Evolutionary conservation across 2,329 filamentous ascomycete genomes (phyloP).

Genomic region (Alternaria arborescens): DNA sequence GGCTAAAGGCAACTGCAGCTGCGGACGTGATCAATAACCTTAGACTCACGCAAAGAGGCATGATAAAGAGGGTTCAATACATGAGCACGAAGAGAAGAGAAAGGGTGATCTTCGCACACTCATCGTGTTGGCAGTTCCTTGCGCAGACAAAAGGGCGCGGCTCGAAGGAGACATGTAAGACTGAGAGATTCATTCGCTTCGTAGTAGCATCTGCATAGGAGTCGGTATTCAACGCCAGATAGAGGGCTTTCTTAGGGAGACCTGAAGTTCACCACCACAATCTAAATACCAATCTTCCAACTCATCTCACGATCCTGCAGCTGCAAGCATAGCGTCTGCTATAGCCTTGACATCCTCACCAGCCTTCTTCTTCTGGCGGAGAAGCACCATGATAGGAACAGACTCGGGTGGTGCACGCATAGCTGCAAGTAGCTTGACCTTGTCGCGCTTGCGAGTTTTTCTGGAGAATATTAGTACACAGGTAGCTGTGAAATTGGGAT

Average conservation of each 20-base stretch:
- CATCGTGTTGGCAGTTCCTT: neutral
- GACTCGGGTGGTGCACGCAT: conserved; percentile 21
- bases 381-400: conserved; percentile 22
- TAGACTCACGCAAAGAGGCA: neutral
- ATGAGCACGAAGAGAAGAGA: neutral
- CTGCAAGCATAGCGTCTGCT: conserved; percentile 18
- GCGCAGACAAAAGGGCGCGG: neutral
- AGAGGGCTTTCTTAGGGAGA: neutral
- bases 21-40: neutral
- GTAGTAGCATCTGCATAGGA: neutral
- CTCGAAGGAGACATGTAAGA: neutral
- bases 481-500: neutral
- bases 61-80: neutral
- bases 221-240: neutral
- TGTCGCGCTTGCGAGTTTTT: conserved; percentile 16
- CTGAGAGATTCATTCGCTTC: neutral
- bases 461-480: conserved; percentile 7
- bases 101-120: neutral
- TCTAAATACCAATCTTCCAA: conserved; percentile 8
- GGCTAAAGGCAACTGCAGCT: neutral
- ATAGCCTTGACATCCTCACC: conserved; percentile 34
- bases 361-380: conserved; percentile 34
- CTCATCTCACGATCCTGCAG: conserved; percentile 16
- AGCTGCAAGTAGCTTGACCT: conserved; percentile 9
- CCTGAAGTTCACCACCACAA: conserved; percentile 10